phyloP scores from a whole-genome alignment of 176 grass and related monocot genomes.

The Triticum aestivum region IWGSC_CS_RefSeq_v2.1 NC_057810.1:7747499-7747998 shows the following conservation, averaged over 20 bases:
- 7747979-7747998: neutral
- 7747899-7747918: neutral
- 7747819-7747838: neutral
- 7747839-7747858: neutral
- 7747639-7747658: too few species aligned
- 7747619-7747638: too few species aligned
- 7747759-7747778: constrained; percentile 44
- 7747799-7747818: neutral
- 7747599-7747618: too few species aligned
- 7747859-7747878: neutral
- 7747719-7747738: constrained; percentile 93
- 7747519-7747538: constrained; percentile 90
- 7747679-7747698: constrained; percentile 68
- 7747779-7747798: neutral
- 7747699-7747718: constrained; percentile 96
- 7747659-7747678: constrained; percentile 56
- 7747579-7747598: too few species aligned
- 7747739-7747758: constrained; percentile 95
- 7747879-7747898: neutral
- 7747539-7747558: constrained; percentile 95
- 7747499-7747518: constrained; percentile 89
- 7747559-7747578: constrained; percentile 77
- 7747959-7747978: neutral
- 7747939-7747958: neutral
- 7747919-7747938: neutral